Evolutionary conservation across 805 yeast genomes (phyloP).

Genomic region (Lachancea meyersii): DNA sequence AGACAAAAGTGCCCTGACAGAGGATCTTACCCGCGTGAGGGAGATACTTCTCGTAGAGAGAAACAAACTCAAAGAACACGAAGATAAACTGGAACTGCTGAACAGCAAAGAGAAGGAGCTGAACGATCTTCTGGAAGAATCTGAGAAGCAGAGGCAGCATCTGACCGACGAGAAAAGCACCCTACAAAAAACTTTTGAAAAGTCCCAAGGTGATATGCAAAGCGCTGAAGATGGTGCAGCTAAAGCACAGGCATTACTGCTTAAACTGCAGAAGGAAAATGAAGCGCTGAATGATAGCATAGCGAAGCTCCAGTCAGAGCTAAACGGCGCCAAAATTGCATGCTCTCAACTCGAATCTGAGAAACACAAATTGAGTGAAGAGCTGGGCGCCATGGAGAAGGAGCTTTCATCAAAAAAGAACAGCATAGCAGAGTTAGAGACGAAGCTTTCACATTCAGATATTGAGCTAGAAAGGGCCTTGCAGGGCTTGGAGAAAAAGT

Average conservation of each 20-base stretch:
- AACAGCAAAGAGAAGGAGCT: constrained; percentile 37
- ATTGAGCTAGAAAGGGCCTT: constrained; percentile 35
- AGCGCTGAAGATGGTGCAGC: neutral
- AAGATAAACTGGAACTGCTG: constrained; percentile 39
- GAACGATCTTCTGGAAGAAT: constrained; percentile 8
- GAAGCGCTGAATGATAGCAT: constrained; percentile 15
- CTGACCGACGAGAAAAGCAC: neutral
- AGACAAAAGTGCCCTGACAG: constrained; percentile 24
- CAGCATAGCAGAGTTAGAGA: constrained; percentile 30
- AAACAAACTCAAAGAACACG: constrained; percentile 41
- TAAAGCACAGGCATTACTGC: neutral
- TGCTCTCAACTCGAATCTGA: neutral
- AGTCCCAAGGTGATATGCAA: neutral
- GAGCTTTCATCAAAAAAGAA: constrained; percentile 27
- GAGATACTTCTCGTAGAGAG: constrained; percentile 37
- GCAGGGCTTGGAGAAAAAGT: constrained; percentile 29
- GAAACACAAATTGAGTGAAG: constrained; percentile 3
- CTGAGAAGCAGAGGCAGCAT: constrained; percentile 11
- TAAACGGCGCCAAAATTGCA: constrained; percentile 10
- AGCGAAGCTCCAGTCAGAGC: constrained; percentile 20
- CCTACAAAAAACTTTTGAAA: neutral
- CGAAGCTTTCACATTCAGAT: constrained; percentile 28
- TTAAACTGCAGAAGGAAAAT: neutral
- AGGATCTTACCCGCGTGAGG: constrained; percentile 30
- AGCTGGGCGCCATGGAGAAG: constrained; percentile 12